phyloP scores from a whole-genome alignment of 2,329 filamentous ascomycete genomes.

The Aspergillus proliferans region DNA sequence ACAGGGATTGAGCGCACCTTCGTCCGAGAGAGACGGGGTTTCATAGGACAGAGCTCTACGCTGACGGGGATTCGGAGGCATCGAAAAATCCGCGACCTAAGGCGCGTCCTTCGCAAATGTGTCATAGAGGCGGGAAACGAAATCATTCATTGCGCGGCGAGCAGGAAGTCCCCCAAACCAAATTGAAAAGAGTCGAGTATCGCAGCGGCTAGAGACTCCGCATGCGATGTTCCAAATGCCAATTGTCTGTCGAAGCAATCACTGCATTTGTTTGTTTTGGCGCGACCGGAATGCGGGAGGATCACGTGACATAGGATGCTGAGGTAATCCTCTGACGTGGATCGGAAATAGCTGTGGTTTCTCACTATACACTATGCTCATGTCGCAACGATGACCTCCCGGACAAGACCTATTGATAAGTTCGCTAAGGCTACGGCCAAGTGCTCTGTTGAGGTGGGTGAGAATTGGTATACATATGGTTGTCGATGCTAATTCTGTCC shows the following conservation, averaged over 20 bases:
- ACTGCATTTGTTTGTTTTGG: conserved; percentile 7
- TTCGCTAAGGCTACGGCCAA: conserved; percentile 60
- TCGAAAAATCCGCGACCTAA: conserved; percentile 43
- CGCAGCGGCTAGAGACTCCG: conserved; percentile 6
- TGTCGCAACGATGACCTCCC: conserved; percentile 9
- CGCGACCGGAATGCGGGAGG: conserved; percentile 11
- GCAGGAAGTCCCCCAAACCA: not conserved
- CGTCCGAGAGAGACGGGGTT: conserved; percentile 50
- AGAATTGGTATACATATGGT: not conserved
- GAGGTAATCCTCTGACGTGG: not conserved
- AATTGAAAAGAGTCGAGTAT: conserved; percentile 5
- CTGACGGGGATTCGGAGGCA: conserved; percentile 43
- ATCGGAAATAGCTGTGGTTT: not conserved
- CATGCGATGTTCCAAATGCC: not conserved
- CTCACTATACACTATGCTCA: not conserved
- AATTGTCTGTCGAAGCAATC: conserved; percentile 2
- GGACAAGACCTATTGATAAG: conserved; percentile 61
- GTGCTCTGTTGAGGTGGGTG: conserved; percentile 58
- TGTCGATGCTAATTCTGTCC: conserved; percentile 6
- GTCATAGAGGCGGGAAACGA: conserved; percentile 36
- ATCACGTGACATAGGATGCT: conserved; percentile 3
- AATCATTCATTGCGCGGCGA: conserved; percentile 35
- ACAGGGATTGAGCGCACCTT: conserved; percentile 42
- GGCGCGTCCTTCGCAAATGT: conserved; percentile 39
- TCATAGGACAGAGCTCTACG: conserved; percentile 37